These are phyloP conservation scores for Parasitella parasitica DNA, from an alignment of 371 early-diverging fungal genomes.

Conservation along the genomic window DNA sequence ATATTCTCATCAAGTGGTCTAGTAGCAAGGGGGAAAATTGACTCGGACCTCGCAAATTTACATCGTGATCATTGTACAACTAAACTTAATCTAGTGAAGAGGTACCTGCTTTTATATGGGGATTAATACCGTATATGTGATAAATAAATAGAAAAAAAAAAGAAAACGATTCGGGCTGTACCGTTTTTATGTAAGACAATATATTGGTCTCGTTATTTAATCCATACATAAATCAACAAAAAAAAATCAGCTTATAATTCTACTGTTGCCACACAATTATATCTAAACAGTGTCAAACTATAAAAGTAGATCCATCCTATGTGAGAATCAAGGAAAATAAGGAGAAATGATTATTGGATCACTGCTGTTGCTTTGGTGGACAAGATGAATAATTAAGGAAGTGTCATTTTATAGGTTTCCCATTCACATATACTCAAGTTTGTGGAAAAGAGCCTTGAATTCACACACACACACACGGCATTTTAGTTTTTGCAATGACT, in stretches of 20 bases:
- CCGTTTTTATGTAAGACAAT: neutral
- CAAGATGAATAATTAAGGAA: neutral
- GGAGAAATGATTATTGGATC: neutral
- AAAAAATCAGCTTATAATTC: neutral
- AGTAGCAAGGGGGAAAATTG: neutral
- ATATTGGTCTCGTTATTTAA: neutral
- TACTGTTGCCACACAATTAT: neutral
- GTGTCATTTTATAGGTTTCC: neutral
- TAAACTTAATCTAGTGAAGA: neutral
- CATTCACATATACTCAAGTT: no score
- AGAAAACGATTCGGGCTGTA: neutral
- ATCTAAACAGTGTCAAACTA: neutral
- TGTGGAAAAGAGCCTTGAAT: no score
- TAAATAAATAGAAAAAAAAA: no score
- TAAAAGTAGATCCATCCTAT: neutral
- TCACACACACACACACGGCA: neutral
- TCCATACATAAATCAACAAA: neutral
- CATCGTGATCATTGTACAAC: neutral
- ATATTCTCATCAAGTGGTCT: no score
- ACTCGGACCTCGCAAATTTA: neutral
- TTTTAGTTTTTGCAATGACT: no score
- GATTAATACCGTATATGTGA: neutral
- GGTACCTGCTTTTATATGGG: neutral
- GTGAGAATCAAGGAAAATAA: neutral
- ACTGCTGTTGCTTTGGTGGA: neutral